Percentiles rank a stretch among this genome's conserved stretches.
These are phyloP conservation scores for Scutellaria barbata DNA, from an alignment of 257 asterid genomes.

Conservation along the genomic window DNA sequence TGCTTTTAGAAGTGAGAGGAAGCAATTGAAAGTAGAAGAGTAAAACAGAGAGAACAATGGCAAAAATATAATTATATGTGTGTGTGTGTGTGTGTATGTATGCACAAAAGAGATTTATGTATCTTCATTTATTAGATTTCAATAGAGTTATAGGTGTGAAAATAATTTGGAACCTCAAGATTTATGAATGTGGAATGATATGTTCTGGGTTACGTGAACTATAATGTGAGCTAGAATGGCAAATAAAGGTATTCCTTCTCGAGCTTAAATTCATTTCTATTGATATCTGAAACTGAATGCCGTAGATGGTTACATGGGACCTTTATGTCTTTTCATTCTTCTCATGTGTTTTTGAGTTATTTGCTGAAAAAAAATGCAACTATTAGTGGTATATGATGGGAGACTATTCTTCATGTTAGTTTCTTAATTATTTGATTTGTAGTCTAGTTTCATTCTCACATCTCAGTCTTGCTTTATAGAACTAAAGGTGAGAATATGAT, in stretches of 20 bases:
- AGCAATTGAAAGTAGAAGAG: not conserved
- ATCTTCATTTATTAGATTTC: not conserved
- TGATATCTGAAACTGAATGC: no score
- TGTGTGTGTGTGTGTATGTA: no score
- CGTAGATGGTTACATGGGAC: no score
- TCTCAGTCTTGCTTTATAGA: slow-evolving; percentile 11
- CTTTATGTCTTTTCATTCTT: no score
- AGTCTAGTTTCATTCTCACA: slow-evolving; percentile 12
- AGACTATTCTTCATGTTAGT: not conserved
- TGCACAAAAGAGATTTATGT: no score
- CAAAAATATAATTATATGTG: not conserved
- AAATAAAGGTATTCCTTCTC: no score
- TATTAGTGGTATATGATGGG: not conserved
- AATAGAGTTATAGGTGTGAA: not conserved
- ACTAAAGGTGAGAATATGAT: slow-evolving; percentile 5
- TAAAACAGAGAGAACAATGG: not conserved
- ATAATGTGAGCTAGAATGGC: not conserved
- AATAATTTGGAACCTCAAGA: not conserved
- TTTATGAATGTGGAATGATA: no score
- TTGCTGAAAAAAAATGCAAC: not conserved
- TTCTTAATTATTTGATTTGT: not conserved
- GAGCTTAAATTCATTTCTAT: no score
- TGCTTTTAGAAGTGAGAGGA: not conserved
- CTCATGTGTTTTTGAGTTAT: not conserved
- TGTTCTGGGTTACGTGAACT: not conserved